Percentiles rank a stretch among this genome's conserved stretches.
phyloP scores from a whole-genome alignment of 2,329 filamentous ascomycete species.

The Alternaria consortialis region DNA sequence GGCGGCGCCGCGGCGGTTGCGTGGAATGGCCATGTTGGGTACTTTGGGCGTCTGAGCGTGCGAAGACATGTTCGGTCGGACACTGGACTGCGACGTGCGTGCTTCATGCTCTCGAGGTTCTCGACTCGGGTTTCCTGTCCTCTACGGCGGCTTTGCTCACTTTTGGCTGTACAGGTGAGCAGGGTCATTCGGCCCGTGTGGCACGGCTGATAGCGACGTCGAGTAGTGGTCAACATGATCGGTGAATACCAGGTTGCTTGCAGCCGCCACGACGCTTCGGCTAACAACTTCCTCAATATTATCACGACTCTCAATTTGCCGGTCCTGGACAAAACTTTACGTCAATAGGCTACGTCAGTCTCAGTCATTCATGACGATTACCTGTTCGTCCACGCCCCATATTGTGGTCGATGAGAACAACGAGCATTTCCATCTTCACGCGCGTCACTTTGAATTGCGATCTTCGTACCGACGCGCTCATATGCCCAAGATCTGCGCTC shows the following conservation, averaged over 20 bases:
- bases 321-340: constrained; percentile 3
- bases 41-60: constrained; percentile 9
- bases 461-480: constrained; percentile 27
- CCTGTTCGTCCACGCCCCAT: constrained; percentile 1
- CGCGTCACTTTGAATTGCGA: constrained; percentile 34
- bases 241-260: constrained; percentile 4
- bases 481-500: constrained; percentile 36
- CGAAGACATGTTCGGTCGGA: constrained; percentile 4
- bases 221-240: not conserved
- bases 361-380: constrained; percentile 5
- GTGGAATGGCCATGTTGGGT: not conserved
- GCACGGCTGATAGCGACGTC: constrained; percentile 5
- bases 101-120: constrained; percentile 1
- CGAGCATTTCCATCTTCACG: constrained; percentile 3
- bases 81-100: constrained; percentile 8
- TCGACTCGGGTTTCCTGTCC: constrained; percentile 2
- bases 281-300: not conserved
- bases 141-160: not conserved
- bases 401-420: constrained; percentile 7
- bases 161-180: constrained; percentile 5
- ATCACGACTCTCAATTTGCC: constrained; percentile 12
- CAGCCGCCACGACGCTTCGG: constrained; percentile 3
- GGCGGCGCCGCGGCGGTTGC: constrained; percentile 6
- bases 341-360: constrained; percentile 11
- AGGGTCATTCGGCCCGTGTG: constrained; percentile 3